Base-by-base conservation (phyloP, 345 rosid genomes). In the Pugionium dolabratum region DNA sequence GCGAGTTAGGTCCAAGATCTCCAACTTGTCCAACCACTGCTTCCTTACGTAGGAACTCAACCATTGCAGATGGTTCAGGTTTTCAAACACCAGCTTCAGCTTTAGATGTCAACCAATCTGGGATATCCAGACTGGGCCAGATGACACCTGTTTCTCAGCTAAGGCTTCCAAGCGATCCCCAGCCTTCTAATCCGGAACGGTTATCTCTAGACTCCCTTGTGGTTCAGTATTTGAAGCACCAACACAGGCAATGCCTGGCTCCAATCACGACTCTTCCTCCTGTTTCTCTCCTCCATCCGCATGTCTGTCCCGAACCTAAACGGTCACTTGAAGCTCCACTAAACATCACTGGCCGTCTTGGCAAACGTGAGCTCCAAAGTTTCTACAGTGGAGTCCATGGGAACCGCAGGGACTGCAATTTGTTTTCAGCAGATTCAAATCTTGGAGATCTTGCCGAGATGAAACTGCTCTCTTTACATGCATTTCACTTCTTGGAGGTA, bases 251-350 rank as follows among this genome's bases (percentile, higher is more conserved):
- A 72, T 94, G 99, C 75, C 95, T 87, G 61, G 99, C 99, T 71
- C 99, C 99, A 44, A 85, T 94, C 69, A 90, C 99, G 4, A 94
- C 99, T 71, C 91, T 94, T 56, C 99, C 99, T 6, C 97, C 99
- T 26, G 86, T 94, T 69, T 90, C 97, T 65, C 92, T 94, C 47
- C 64, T 94, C 51, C 96, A 94, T 48, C 96, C 90, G 25, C 99
- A 94, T 80, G 83, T 88, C 70, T 94, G 99, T 76, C 97, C 99
- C 32, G 97, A 90, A 65, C 99, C 97, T 35, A 94, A 85, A 72
- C 78, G 96, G 73, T 78, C 88, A 75, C 85, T 88, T 65, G 99
- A 94, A 78, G 88, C 96, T 18, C 99, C 97, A 68, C 74, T 78
- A 46, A 94, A 90, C 76, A 86, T 88, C 64, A 88, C 99, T 10